Percentiles rank a stretch among this genome's conserved stretches.
These are phyloP conservation scores for Entamoeba nuttalli DNA, from an alignment of 208 protist species.

Conservation along the genomic window DNA sequence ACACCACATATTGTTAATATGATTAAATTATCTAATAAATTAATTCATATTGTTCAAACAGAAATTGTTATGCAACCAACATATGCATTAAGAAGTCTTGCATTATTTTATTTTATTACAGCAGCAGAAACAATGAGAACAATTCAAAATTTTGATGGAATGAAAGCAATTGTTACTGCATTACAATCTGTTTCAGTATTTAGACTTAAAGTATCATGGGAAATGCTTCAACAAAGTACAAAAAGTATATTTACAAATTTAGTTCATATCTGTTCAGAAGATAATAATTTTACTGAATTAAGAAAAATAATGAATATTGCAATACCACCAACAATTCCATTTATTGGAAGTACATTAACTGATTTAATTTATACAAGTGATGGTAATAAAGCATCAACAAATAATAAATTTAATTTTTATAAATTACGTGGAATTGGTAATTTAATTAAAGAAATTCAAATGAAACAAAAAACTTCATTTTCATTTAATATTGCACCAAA, in stretches of 20 bases:
- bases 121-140: background rate
- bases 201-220: background rate
- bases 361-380: constrained; percentile 7
- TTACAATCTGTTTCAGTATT: background rate
- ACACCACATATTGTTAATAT: constrained; percentile 1
- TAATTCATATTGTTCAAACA: background rate
- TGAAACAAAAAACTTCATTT: constrained; percentile 2
- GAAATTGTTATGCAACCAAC: background rate
- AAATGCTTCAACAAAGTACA: background rate
- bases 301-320: background rate
- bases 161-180: constrained; percentile 3
- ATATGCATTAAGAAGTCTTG: background rate
- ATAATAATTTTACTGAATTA: background rate
- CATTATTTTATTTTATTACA: background rate
- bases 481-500: background rate
- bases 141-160: background rate
- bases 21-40: background rate
- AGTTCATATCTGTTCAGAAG: too few species aligned
- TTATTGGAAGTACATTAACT: background rate
- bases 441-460: background rate
- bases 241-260: background rate
- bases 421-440: background rate
- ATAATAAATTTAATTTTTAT: constrained; percentile 1
- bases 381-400: background rate
- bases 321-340: background rate